Evolutionary conservation across 352 stramenopile species (phyloP).

Genomic region (Plasmopara halstedii): DNA sequence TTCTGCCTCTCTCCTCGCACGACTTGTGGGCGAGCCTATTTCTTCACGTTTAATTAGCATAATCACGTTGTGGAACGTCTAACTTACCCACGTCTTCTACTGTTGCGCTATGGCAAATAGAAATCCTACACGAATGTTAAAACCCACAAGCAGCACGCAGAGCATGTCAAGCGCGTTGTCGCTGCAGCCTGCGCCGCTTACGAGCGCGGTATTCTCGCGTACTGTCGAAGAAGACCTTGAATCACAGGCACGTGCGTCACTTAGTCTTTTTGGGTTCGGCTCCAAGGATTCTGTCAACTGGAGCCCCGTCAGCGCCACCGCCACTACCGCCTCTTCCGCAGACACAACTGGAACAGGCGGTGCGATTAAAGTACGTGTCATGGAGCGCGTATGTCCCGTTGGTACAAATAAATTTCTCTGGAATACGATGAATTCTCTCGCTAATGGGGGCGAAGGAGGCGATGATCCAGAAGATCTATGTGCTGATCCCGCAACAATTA

Average conservation of each 20-base stretch:
- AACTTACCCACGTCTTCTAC: not conserved
- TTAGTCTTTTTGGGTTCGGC: slow-evolving; percentile 71
- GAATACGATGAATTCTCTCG: slow-evolving; percentile 47
- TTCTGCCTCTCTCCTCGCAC: slow-evolving; percentile 4
- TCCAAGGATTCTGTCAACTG: slow-evolving; percentile 47
- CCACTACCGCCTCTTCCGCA: slow-evolving; percentile 13
- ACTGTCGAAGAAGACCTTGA: slow-evolving; percentile 52
- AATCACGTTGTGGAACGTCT: too few species aligned
- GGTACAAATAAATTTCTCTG: slow-evolving; percentile 52
- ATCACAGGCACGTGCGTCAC: slow-evolving; percentile 46
- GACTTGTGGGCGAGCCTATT: not conserved
- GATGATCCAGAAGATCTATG: slow-evolving; percentile 6
- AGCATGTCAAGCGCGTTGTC: slow-evolving; percentile 37
- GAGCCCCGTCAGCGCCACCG: slow-evolving; percentile 33
- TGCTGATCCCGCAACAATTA: slow-evolving; percentile 8
- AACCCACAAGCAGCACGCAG: slow-evolving; percentile 26
- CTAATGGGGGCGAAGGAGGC: slow-evolving; percentile 18
- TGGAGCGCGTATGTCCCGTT: slow-evolving; percentile 60
- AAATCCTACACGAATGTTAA: slow-evolving; percentile 19
- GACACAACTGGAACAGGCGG: slow-evolving; percentile 16
- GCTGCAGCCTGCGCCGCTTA: slow-evolving; percentile 32
- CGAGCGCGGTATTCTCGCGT: slow-evolving; percentile 17
- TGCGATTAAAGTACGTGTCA: slow-evolving; percentile 28
- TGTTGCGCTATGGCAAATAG: slow-evolving; percentile 16
- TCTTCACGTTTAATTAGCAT: too few species aligned